phyloP scores from a whole-genome alignment of 2,329 filamentous ascomycete species.

The Aquanectria penicillioides region DNA sequence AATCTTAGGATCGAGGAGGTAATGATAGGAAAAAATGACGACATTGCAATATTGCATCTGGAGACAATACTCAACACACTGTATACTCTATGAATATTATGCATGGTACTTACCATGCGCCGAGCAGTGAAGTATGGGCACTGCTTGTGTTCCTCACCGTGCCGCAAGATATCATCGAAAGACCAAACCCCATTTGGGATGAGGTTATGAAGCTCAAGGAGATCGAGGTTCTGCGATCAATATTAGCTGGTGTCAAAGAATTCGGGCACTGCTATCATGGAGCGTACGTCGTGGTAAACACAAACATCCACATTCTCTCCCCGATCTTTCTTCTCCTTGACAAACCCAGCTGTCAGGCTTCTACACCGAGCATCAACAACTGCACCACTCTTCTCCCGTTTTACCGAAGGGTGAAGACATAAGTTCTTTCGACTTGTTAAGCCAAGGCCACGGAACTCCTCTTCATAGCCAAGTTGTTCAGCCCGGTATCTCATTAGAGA shows the following conservation, averaged over 20 bases:
- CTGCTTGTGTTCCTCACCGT: slow-evolving; percentile 95
- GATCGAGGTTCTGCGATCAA: slow-evolving; percentile 79
- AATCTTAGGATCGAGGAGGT: slow-evolving; percentile 96
- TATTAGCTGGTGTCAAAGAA: slow-evolving; percentile 18
- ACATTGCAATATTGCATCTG: slow-evolving; percentile 99
- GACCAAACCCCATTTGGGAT: slow-evolving; percentile 97
- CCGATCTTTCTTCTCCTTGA: slow-evolving; percentile 96
- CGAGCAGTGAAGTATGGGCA: slow-evolving; percentile 97
- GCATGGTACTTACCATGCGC: slow-evolving; percentile 75
- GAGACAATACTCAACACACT: slow-evolving; percentile 12
- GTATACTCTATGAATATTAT: background rate
- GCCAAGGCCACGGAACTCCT: slow-evolving; percentile 93
- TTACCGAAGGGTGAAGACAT: slow-evolving; percentile 95
- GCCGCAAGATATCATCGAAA: slow-evolving; percentile 85
- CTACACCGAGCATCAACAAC: slow-evolving; percentile 96
- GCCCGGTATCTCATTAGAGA: slow-evolving; percentile 94
- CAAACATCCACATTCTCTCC: slow-evolving; percentile 95
- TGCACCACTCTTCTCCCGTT: slow-evolving; percentile 92
- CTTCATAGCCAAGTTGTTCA: slow-evolving; percentile 86
- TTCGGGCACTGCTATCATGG: background rate
- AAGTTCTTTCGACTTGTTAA: slow-evolving; percentile 97
- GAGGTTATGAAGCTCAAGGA: slow-evolving; percentile 93
- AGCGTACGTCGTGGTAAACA: slow-evolving; percentile 87
- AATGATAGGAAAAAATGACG: slow-evolving; percentile 99
- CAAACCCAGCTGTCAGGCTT: slow-evolving; percentile 94